Base-by-base conservation (phyloP, 345 rosid genomes). In the Mangifera indica region DNA sequence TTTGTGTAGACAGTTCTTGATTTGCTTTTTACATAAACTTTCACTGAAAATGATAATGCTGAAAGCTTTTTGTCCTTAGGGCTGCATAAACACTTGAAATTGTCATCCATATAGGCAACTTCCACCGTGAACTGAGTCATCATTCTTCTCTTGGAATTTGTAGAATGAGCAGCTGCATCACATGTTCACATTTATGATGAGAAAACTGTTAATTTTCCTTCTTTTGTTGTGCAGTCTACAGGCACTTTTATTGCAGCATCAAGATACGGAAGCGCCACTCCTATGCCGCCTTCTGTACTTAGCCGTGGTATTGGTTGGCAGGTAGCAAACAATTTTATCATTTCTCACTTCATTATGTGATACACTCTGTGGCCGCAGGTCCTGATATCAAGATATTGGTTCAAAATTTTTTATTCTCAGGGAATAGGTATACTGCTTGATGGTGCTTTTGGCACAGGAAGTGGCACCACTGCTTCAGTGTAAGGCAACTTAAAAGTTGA, bases 231-330 rank as follows among this genome's bases (percentile, higher is more conserved):
- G 42, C 88, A 93, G 98, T 86, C 97, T 21, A 93, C 89, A 0
- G 97, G 93, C 48, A 75, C 94, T 1, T 83, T 83, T 56, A 86
- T 87, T 5, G 93, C 96, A 0, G 90, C 96, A 54, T 85, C 97
- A 58, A 84, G 98, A 77, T 90, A 75, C 79, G 96, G 87, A 4
- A 91, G 94, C 67, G 97, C 97, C 40, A 91, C 97, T 32, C 96
- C 85, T 71, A 72, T 82, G 15, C 98, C 97, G 48, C 90, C 97
- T 2, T 88, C 92, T 0, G 88, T 91, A 26, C 79, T 91, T 59
- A 85, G 92, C 75, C 96, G 97, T 63, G 96, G 97, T 60, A 68
- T 81, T 26, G 97, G 98, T 46, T 90, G 97, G 97, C 92, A 85
- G 89, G 97, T 84, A 58, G 21, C 21, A 24, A 61, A 10, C 4